phyloP scores from a whole-genome alignment of 2,329 filamentous ascomycete genomes.

The Aspergillus novofumigatus region DNA sequence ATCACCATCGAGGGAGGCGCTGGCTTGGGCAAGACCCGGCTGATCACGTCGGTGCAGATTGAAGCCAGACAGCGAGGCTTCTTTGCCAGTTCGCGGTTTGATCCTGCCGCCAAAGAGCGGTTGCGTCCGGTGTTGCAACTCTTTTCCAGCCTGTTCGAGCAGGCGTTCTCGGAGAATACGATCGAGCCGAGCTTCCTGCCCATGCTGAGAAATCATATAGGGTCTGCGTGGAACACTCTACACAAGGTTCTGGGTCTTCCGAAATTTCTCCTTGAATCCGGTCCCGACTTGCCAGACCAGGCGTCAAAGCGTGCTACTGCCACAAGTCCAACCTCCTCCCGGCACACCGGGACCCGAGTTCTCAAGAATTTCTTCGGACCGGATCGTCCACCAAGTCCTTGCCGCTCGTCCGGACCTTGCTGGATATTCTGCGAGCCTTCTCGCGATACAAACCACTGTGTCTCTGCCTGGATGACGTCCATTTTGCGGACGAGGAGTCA shows the following conservation, averaged over 20 bases:
- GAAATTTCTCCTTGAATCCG: too few species aligned
- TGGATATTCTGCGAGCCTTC: slow-evolving; percentile 79
- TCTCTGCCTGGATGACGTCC: slow-evolving; percentile 82
- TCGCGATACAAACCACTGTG: slow-evolving; percentile 82
- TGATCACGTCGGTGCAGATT: slow-evolving; percentile 56
- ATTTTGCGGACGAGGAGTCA: slow-evolving; percentile 85
- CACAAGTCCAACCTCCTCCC: too few species aligned
- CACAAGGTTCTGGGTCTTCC: slow-evolving; percentile 58
- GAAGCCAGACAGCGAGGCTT: slow-evolving; percentile 56
- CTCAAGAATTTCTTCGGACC: slow-evolving; percentile 36
- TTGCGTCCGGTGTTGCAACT: too few species aligned
- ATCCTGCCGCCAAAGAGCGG: slow-evolving; percentile 42
- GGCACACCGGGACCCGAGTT: slow-evolving; percentile 20
- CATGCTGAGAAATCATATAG: slow-evolving; percentile 57
- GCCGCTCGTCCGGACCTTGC: slow-evolving; percentile 78
- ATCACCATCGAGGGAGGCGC: slow-evolving; percentile 57
- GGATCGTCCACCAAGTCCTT: slow-evolving; percentile 49
- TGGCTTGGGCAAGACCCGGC: slow-evolving; percentile 58
- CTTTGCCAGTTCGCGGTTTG: slow-evolving; percentile 58
- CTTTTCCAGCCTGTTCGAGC: too few species aligned
- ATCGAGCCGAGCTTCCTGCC: slow-evolving; percentile 54
- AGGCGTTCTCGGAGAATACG: slow-evolving; percentile 44
- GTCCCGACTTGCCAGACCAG: too few species aligned
- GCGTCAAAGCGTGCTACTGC: too few species aligned
- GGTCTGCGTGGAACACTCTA: slow-evolving; percentile 55